Conservation (phyloP, 225 moss, liverwort and hornwort species). For the Bryum argenteum region DNA sequence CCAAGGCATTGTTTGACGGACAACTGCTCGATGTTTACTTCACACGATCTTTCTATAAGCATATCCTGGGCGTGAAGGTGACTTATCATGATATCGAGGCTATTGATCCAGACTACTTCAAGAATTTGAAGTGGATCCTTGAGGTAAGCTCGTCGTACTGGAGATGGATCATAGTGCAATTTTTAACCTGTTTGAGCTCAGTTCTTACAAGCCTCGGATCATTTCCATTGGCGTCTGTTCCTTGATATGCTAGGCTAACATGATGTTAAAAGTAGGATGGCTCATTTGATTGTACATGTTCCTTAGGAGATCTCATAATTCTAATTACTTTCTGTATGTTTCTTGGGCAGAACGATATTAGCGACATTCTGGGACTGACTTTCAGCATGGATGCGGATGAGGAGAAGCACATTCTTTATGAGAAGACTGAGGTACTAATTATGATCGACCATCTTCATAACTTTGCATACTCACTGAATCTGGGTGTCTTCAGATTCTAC, state of each 20-base stretch:
- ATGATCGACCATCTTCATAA: background rate
- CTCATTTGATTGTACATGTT: background rate
- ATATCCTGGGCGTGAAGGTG: conserved; percentile 93
- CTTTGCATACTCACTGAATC: background rate
- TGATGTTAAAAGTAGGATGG: too few species aligned
- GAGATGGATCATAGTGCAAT: background rate
- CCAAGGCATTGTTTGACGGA: conserved; percentile 90
- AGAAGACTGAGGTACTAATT: conserved; percentile 82
- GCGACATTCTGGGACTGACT: conserved; percentile 85
- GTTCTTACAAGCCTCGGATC: background rate
- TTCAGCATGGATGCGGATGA: conserved; percentile 99
- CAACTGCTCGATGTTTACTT: conserved; percentile 98
- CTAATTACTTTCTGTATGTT: conserved; percentile 27
- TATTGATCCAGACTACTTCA: conserved; percentile 93
- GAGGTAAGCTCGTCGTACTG: conserved; percentile 56
- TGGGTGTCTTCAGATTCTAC: background rate
- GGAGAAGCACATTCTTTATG: conserved; percentile 97
- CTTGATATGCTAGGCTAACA: background rate
- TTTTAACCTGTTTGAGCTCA: background rate
- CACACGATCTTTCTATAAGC: conserved; percentile 96
- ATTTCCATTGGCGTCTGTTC: background rate
- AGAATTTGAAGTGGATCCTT: conserved; percentile 97
- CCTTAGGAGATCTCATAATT: background rate
- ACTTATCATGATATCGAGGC: conserved; percentile 99
- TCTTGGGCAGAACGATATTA: conserved; percentile 77